Evolutionary conservation across 177 flowering plant species (phyloP), one percentile per base, ranked within the genome.

Genomic region (Telopea speciosissima): DNA sequence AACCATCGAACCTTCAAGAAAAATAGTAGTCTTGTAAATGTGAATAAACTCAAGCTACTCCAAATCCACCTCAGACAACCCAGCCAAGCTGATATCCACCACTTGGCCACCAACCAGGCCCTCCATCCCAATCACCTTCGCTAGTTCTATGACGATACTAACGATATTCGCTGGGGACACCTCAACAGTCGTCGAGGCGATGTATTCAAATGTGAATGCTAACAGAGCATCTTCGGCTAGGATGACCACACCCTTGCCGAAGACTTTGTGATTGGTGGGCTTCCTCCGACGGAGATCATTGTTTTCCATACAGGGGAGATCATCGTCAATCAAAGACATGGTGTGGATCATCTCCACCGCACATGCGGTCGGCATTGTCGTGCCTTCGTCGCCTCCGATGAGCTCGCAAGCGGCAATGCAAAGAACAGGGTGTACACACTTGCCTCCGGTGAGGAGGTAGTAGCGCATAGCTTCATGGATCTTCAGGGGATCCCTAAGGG

Each of bases 311-410:
- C n/a, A n/a, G n/a, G n/a, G n/a, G n/a, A n/a, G n/a, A n/a, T n/a
- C n/a, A n/a, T n/a, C n/a, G n/a, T n/a, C n/a, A n/a, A n/a, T n/a
- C n/a, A n/a, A n/a, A n/a, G 84, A 81, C 84, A 77, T 79, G 65
- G 78, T 73, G 68, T 81, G 84, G 22, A 81, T 77, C 84, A 81
- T 81, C 74, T 81, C 84, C 40, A 77, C 80, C 1, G 82, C 82
- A 66, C 84, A 81, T 10, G 80, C 84, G 14, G 82, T 71, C 0
- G 82, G 78, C 77, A 79, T 75, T 12, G 80, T 82, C 21, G 25
- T 61, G 1, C 62, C 49, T 31, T 77, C 73, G 17, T 62, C 61
- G 22, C 82, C 82, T 19, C 82, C 82, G 8, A 81, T 78, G 17
- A 77, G 73, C 64, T 81, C 82, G 68, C 79, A 77, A 26, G 79